Evolutionary conservation across 176 grass and related monocot species (phyloP), one percentile per base, ranked within the genome.

Genomic region (Ensete glaucum): DNA sequence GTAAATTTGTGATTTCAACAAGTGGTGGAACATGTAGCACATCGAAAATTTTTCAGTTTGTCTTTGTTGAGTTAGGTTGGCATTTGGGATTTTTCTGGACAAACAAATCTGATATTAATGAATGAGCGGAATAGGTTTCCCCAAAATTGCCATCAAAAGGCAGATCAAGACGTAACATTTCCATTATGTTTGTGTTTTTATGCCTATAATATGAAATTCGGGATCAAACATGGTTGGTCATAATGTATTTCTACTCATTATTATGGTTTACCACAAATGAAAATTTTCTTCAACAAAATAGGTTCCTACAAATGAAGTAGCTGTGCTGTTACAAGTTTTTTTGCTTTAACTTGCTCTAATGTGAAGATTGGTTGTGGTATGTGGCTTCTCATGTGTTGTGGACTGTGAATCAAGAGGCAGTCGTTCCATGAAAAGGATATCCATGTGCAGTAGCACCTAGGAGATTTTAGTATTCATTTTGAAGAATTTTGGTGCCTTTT

Each of bases 61-160:
- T 84, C 69, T 91, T 91, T 82, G 57, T 92, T 58, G 43, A 73
- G 67, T 78, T 67, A 98, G 94, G 90, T 98, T 87, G 82, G 83
- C 66, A 87, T 93, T 83, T 98, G 94, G 94, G 94, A 98, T 86
- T 98, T 93, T 88, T 98, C 94, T 82, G 94, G 84, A 63, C 88
- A 88, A 87, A 98, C 94, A 82, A 98, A 98, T 70, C 78, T 93
- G 67, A 93, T 98, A 85, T 72, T 98, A 79, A 98, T 98, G 94
- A 90, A 98, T 79, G 94, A 98, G 72, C 87, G 90, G 94, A 98
- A 93, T 80, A 88, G 72, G 60, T 48, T 80, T 75, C 82, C 85
- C 69, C 85, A 86, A 71, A 82, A 90, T 69, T 85, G 68, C 76
- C 85, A 86, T 77, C 75, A 87, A 19, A 63, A 76, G 22, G 80